Percentiles rank a stretch among this genome's conserved stretches.
Conservation (phyloP, 768 basidiomycete species). For the Leucocoprinus leucothites region DNA sequence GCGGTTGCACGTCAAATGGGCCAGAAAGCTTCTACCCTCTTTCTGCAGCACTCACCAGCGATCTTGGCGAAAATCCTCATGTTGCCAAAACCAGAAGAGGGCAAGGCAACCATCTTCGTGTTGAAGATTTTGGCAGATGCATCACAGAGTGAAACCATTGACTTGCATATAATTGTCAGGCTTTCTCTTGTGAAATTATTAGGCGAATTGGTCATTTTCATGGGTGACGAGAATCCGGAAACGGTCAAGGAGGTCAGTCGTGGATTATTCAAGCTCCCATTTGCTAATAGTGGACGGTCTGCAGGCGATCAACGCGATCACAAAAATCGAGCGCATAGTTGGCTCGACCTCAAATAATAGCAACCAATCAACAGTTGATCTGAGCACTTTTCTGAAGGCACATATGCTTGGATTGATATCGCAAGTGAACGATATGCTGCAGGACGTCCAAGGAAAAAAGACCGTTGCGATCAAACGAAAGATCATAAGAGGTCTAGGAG, state of each 20-base stretch:
- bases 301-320: slow-evolving; percentile 34
- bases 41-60: slow-evolving; percentile 49
- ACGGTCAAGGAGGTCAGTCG: slow-evolving; percentile 37
- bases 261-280: slow-evolving; percentile 24
- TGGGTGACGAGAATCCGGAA: slow-evolving; percentile 65
- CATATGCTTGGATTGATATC: slow-evolving; percentile 86
- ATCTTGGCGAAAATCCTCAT: slow-evolving; percentile 70
- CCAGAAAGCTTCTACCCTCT: slow-evolving; percentile 41
- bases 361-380: slow-evolving; percentile 28
- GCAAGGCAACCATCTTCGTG: slow-evolving; percentile 62
- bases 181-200: slow-evolving; percentile 69
- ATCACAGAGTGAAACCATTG: slow-evolving; percentile 33
- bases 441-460: slow-evolving; percentile 80
- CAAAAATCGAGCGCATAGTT: slow-evolving; percentile 46
- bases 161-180: slow-evolving; percentile 53
- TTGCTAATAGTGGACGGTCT: not conserved
- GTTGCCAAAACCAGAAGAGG: slow-evolving; percentile 49
- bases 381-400: slow-evolving; percentile 62
- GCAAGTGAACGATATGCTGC: slow-evolving; percentile 80
- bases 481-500: slow-evolving; percentile 77
- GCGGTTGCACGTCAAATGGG: slow-evolving; percentile 54
- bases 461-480: slow-evolving; percentile 64
- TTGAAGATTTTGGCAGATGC: slow-evolving; percentile 52
- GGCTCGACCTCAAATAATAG: slow-evolving; percentile 22
- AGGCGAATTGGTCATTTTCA: slow-evolving; percentile 67